Conservation (phyloP, 148 eudicot genomes). For the Vaccinium vitisidaea region DNA sequence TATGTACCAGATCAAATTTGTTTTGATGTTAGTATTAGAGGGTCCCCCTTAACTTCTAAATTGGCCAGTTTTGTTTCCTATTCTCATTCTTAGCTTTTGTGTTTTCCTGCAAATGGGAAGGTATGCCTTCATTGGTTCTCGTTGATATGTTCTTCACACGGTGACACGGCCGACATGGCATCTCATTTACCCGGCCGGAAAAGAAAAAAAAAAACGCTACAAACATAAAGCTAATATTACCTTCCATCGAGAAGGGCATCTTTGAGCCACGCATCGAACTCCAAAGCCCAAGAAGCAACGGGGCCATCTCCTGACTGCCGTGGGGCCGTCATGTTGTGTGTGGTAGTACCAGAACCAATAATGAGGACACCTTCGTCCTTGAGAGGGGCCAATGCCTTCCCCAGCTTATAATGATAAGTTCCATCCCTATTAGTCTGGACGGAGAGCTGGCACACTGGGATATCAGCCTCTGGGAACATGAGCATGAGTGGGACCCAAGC, state of each 20-base stretch:
- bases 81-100: too few relatives aligned
- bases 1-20: too few relatives aligned
- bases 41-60: too few relatives aligned
- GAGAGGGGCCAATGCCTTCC: slow-evolving; percentile 69
- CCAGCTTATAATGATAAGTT: slow-evolving; percentile 63
- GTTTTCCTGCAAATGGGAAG: too few relatives aligned
- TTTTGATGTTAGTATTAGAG: too few relatives aligned
- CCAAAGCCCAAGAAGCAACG: slow-evolving; percentile 62
- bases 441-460: slow-evolving; percentile 88
- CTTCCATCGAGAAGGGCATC: slow-evolving; percentile 62
- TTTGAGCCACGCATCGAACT: slow-evolving; percentile 80
- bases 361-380: slow-evolving; percentile 80
- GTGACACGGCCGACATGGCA: too few relatives aligned
- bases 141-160: too few relatives aligned
- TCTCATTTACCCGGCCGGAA: too few relatives aligned
- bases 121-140: too few relatives aligned
- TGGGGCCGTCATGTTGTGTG: slow-evolving; percentile 59
- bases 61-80: too few relatives aligned
- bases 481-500: slow-evolving; percentile 94
- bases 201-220: too few relatives aligned
- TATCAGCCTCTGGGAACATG: slow-evolving; percentile 85
- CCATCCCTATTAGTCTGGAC: slow-evolving; percentile 56
- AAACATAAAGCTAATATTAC: slow-evolving; percentile 22
- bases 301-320: slow-evolving; percentile 9
- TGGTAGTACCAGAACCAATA: slow-evolving; percentile 77